Conservation (phyloP, 805 yeast genomes). For the Wickerhamomyces strasburgensis region DNA sequence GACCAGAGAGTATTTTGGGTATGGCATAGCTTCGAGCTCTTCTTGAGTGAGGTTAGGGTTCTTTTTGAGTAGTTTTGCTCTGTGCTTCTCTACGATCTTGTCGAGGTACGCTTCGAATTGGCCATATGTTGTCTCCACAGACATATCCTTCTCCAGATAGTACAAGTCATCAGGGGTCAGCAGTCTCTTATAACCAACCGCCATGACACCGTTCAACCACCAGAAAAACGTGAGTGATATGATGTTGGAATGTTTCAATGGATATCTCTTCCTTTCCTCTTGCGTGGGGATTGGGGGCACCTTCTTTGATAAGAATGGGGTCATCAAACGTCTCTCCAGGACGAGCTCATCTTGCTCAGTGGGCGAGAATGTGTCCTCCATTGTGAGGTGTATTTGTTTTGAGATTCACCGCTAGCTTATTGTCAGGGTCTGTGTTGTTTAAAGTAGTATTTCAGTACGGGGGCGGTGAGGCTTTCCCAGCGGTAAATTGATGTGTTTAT, state of each 20-base stretch:
- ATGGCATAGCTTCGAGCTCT: conserved; percentile 36
- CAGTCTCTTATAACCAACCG: conserved; percentile 68
- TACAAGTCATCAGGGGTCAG: conserved; percentile 60
- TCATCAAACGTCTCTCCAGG: conserved; percentile 31
- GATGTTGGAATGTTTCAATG: conserved; percentile 34
- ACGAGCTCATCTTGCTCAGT: conserved; percentile 3
- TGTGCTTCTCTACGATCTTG: conserved; percentile 28
- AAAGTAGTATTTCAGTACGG: too few relatives aligned
- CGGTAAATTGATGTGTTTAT: too few relatives aligned
- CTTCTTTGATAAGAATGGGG: conserved; percentile 30
- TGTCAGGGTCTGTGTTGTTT: too few relatives aligned
- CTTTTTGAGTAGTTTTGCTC: conserved; percentile 25
- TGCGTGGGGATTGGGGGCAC: conserved; percentile 51
- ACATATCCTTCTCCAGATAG: conserved; percentile 36
- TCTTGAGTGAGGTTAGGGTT: conserved; percentile 34
- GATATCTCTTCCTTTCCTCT: conserved; percentile 45
- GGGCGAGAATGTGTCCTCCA: too few relatives aligned
- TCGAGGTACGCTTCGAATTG: conserved; percentile 33
- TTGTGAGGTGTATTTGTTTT: neutral
- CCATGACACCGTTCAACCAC: conserved; percentile 65
- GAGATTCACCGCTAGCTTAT: too few relatives aligned
- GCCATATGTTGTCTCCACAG: conserved; percentile 36
- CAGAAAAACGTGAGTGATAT: conserved; percentile 47
- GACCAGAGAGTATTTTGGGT: conserved; percentile 37
- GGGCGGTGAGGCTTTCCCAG: too few relatives aligned